Evolutionary conservation across 1,284 basidiomycete species (phyloP), one percentile per base, ranked within the genome.

Genomic region (Leccinum proliferum): DNA sequence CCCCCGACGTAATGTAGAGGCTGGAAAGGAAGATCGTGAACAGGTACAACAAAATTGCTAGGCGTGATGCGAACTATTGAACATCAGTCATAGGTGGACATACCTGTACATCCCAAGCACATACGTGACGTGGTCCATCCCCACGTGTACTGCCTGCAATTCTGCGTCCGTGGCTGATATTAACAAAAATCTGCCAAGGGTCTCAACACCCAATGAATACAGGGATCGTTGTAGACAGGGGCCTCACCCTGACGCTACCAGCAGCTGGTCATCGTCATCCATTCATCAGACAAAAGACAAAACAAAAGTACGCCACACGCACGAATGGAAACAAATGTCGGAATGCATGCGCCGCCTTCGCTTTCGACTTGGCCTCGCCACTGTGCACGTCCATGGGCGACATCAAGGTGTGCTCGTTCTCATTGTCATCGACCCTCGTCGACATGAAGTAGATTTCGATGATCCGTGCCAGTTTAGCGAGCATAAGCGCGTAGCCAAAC

Each of bases 91-190:
- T n/a, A 10, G 39, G 35, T 4, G 48, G 18, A 60, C 50, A 29
- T 8, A 70, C 85, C 90, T 93, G 76, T 90, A 92, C 80, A 93
- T 88, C 70, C 91, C 88, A 8, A 95, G 78, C 53, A 90, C 81
- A 70, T 96, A 96, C 0, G 93, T 92, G 66, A 95, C 92, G 71
- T 95, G 92, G 72, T 95, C 93, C 84, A 95, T 89, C 58, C 83
- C 89, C 43, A 80, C 78, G 25, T 91, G 80, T 12, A 89, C 85
- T 65, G 82, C 89, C 46, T 81, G 70, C 52, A 96, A 77, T 73
- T 96, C 92, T 76, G 96, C 94, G 72, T 96, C 93, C 0, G 94
- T 96, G 0, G 89, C 93, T 12, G 90, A 92, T 83, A 96, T 93
- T 80, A 96, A 96, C 11, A 93, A 77, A 2, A 93, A 70, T 4